Conservation (phyloP, 805 yeast species). For the Metschnikowia lochheadii region DNA sequence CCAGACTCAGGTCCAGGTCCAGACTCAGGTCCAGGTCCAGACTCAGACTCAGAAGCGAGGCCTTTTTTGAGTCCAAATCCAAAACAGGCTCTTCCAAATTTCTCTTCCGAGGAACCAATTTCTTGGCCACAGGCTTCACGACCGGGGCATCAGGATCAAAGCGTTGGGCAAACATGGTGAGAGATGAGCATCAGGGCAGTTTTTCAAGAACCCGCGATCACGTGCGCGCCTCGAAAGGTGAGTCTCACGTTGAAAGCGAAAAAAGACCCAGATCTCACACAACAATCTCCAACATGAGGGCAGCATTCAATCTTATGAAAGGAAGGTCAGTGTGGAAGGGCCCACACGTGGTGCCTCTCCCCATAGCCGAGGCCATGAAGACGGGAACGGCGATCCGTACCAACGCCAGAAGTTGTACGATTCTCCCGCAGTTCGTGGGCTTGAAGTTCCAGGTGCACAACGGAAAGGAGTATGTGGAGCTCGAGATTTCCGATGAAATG, state of each 20-base stretch:
- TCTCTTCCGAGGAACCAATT: slow-evolving; percentile 18
- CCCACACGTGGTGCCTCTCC: slow-evolving; percentile 91
- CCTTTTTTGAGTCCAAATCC: background rate
- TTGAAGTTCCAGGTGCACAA: slow-evolving; percentile 92
- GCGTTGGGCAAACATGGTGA: slow-evolving; percentile 58
- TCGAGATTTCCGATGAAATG: slow-evolving; percentile 90
- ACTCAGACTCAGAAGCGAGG: background rate
- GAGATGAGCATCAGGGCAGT: slow-evolving; percentile 4
- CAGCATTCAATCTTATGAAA: slow-evolving; percentile 28
- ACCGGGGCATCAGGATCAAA: slow-evolving; percentile 47
- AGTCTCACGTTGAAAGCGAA: background rate
- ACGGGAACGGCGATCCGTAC: slow-evolving; percentile 87
- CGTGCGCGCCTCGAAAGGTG: slow-evolving; percentile 3
- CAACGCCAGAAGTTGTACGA: slow-evolving; percentile 92
- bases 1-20: background rate
- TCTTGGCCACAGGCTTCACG: slow-evolving; percentile 9
- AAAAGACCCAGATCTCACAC: background rate
- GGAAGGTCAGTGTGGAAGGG: slow-evolving; percentile 52
- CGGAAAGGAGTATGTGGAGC: slow-evolving; percentile 88
- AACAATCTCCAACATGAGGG: slow-evolving; percentile 25
- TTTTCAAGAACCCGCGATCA: slow-evolving; percentile 4
- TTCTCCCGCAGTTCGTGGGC: slow-evolving; percentile 94
- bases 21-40: background rate
- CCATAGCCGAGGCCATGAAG: slow-evolving; percentile 79
- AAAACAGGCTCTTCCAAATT: slow-evolving; percentile 9